Percentiles rank a stretch among this genome's conserved stretches.
Conservation (phyloP, 164 flowering plant species). For the grape (Vitis vinifera) region ASM3070453v1 NC_081810.1:5056501-5057000, state of each 20-base stretch:
- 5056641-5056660: not conserved
- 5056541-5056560: slow-evolving; percentile 63
- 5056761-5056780: too few species aligned
- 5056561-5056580: slow-evolving; percentile 62
- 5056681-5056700: too few species aligned
- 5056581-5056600: slow-evolving; percentile 55
- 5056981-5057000: too few species aligned
- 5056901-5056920: not conserved
- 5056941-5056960: too few species aligned
- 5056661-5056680: not conserved
- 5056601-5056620: slow-evolving; percentile 33
- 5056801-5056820: too few species aligned
- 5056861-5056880: not conserved
- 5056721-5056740: too few species aligned
- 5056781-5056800: too few species aligned
- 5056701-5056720: too few species aligned
- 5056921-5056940: too few species aligned
- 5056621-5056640: not conserved
- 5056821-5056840: not conserved
- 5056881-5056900: not conserved
- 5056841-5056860: not conserved
- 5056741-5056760: too few species aligned
- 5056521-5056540: slow-evolving; percentile 61
- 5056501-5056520: slow-evolving; percentile 49
- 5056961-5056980: too few species aligned